Percentiles rank a stretch among this genome's conserved stretches.
Conservation (phyloP, 1,139 yeast species). For the Debaryomyces coudertii region DNA sequence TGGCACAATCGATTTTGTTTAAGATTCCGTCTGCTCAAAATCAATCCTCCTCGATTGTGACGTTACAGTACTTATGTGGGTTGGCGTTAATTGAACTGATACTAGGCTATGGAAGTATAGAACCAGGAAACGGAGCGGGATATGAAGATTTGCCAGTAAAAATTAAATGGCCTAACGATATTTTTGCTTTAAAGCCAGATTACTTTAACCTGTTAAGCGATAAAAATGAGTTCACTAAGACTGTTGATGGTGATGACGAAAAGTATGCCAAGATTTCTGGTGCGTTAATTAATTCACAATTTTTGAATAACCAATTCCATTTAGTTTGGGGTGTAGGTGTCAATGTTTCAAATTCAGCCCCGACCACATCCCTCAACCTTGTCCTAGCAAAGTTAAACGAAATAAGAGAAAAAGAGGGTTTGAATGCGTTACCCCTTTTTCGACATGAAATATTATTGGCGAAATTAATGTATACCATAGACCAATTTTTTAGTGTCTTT, state of each 20-base stretch:
- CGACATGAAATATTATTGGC: conserved; percentile 72
- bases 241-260: conserved; percentile 45
- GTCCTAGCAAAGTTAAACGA: conserved; percentile 65
- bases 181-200: conserved; percentile 74
- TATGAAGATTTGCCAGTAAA: conserved; percentile 76
- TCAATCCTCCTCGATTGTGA: conserved; percentile 54
- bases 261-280: conserved; percentile 83
- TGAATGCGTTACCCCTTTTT: conserved; percentile 50
- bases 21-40: conserved; percentile 56
- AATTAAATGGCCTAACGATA: conserved; percentile 97
- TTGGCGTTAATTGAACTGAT: conserved; percentile 84
- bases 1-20: conserved; percentile 77
- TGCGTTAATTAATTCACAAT: conserved; percentile 78
- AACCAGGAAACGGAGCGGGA: conserved; percentile 50
- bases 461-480: conserved; percentile 64
- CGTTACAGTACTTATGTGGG: conserved; percentile 83
- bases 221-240: conserved; percentile 33
- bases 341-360: conserved; percentile 83
- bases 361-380: conserved; percentile 83
- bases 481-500: conserved; percentile 62
- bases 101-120: conserved; percentile 54
- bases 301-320: conserved; percentile 58
- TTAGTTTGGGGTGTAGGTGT: conserved; percentile 85
- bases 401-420: conserved; percentile 44
- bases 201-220: conserved; percentile 36